Evolutionary conservation across 2,329 filamentous ascomycete genomes (phyloP).

Genomic region (Curvularia spicifera): DNA sequence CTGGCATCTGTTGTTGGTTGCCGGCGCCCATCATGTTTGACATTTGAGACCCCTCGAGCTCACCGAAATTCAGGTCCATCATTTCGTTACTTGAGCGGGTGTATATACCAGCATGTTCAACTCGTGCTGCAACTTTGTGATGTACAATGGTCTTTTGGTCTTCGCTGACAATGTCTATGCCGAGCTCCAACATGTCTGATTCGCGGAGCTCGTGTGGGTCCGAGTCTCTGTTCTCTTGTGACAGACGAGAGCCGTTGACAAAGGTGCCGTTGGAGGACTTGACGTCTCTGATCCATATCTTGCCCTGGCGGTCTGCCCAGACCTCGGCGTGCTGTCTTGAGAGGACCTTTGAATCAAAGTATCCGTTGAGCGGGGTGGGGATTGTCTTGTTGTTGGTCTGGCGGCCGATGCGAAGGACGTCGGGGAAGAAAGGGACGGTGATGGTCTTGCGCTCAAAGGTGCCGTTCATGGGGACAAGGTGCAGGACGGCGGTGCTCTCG

Average conservation of each 20-base stretch:
- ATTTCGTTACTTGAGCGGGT: constrained; percentile 72
- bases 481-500: constrained; percentile 77
- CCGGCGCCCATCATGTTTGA: constrained; percentile 70
- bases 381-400: constrained; percentile 98
- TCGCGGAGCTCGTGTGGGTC: constrained; percentile 93
- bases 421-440: constrained; percentile 88
- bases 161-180: constrained; percentile 98
- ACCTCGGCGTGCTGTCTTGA: constrained; percentile 96
- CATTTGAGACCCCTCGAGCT: constrained; percentile 80
- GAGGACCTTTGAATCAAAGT: constrained; percentile 97
- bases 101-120: constrained; percentile 90
- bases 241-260: constrained; percentile 89
- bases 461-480: constrained; percentile 87
- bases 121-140: constrained; percentile 95
- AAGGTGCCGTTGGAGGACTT: constrained; percentile 99
- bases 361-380: constrained; percentile 89
- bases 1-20: constrained; percentile 67
- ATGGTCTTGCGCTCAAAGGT: constrained; percentile 98
- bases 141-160: constrained; percentile 98
- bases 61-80: constrained; percentile 88
- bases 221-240: constrained; percentile 93
- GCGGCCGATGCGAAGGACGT: constrained; percentile 90
- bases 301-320: constrained; percentile 83
- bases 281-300: constrained; percentile 95
- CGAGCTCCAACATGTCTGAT: constrained; percentile 89